phyloP scores from a whole-genome alignment of 805 yeast genomes.

The Cyberlindnera euphorbiiphila region DNA sequence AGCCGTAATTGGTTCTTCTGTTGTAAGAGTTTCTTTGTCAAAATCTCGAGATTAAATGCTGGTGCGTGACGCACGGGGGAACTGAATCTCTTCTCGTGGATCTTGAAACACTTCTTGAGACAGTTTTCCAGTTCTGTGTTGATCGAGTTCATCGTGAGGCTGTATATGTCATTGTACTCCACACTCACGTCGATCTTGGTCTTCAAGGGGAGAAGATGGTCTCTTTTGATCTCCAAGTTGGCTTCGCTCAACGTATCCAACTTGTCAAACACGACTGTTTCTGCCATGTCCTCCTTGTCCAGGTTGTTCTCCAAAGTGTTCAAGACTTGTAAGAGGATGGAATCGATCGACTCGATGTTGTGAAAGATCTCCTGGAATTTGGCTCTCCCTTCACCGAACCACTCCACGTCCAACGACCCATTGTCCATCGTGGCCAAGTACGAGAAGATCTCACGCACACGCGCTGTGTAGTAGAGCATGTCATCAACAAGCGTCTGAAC shows the following conservation, averaged over 20 bases:
- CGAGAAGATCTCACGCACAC: conserved; percentile 17
- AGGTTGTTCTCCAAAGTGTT: conserved; percentile 33
- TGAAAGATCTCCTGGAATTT: conserved; percentile 31
- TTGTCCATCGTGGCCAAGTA: conserved; percentile 5
- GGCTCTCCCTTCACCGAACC: conserved; percentile 34
- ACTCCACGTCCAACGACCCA: conserved; percentile 18
- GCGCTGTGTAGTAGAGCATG: conserved; percentile 19
- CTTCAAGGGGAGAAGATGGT: conserved; percentile 29
- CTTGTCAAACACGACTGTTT: conserved; percentile 27
- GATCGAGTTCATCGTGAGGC: conserved; percentile 39
- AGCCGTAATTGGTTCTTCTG: conserved; percentile 31
- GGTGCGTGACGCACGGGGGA: conserved; percentile 41
- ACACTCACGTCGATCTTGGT: conserved; percentile 35
- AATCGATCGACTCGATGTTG: conserved; percentile 33
- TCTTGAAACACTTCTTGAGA: conserved; percentile 33
- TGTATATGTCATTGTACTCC: conserved; percentile 42
- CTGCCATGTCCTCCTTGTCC: conserved; percentile 25
- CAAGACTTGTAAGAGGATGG: conserved; percentile 32
- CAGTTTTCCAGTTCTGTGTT: conserved; percentile 36
- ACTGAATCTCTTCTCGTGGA: conserved; percentile 35
- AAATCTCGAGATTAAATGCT: conserved; percentile 32
- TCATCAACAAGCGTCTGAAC: conserved; percentile 22
- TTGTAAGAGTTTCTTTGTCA: conserved; percentile 30
- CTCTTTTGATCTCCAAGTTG: conserved; percentile 27
- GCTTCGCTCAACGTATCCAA: conserved; percentile 32